phyloP scores from a whole-genome alignment of 2,329 filamentous ascomycete species.

The Xylariales sp. region DNA sequence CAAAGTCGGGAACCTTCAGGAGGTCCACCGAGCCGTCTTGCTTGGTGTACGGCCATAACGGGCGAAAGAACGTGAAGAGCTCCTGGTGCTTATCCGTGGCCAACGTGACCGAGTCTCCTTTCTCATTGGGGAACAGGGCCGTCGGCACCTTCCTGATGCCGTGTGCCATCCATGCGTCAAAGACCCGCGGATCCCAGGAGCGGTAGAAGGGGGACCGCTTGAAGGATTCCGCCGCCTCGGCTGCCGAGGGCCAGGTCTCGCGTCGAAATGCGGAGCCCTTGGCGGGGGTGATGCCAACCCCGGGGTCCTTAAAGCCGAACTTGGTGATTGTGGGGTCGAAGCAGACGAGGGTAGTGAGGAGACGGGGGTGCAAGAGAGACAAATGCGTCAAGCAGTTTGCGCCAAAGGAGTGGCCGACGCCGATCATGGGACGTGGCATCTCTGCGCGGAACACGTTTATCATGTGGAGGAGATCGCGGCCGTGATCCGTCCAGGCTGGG shows the following conservation, averaged over 20 bases:
- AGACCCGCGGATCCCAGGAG: conserved; percentile 74
- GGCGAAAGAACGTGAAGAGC: conserved; percentile 71
- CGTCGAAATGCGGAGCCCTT: conserved; percentile 65
- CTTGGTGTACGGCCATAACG: conserved; percentile 45
- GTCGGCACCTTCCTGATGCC: conserved; percentile 76
- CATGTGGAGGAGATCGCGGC: conserved; percentile 78
- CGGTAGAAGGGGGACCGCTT: conserved; percentile 69
- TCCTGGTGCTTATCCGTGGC: conserved; percentile 85
- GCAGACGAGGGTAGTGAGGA: conserved; percentile 70
- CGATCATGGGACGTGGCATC: conserved; percentile 78
- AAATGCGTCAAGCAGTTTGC: conserved; percentile 68
- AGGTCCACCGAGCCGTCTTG: conserved; percentile 35
- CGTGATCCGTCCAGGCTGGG: conserved; percentile 81
- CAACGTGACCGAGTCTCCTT: conserved; percentile 57
- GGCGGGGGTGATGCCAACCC: conserved; percentile 36
- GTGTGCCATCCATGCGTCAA: conserved; percentile 67
- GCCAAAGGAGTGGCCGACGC: conserved; percentile 87
- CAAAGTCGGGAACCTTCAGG: conserved; percentile 40
- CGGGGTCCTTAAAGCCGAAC: conserved; percentile 36
- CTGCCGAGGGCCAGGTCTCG: conserved; percentile 76
- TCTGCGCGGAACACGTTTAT: conserved; percentile 76
- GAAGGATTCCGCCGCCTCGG: conserved; percentile 64
- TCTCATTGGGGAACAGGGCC: conserved; percentile 43
- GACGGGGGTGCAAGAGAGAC: conserved; percentile 72
- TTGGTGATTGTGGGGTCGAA: conserved; percentile 77